Evolutionary conservation across 163 green algal species (phyloP), one percentile per base, ranked within the genome.

Genomic region (Botryococcus braunii): DNA sequence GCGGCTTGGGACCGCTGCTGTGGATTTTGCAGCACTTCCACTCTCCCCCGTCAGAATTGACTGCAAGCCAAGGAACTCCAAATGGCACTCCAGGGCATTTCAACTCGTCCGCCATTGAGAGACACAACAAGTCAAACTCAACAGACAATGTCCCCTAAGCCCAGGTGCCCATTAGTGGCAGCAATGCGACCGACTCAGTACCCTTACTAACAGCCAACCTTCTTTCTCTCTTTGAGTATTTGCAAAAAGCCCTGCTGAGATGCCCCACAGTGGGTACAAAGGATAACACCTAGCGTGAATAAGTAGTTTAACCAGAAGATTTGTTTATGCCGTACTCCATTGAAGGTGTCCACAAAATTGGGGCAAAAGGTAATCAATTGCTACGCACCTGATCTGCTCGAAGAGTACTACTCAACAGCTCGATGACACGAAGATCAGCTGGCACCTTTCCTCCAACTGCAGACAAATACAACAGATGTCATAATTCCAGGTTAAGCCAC

Each of bases 21-120:
- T 74, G 49, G 87, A 71, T 77, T 96, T 96, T 32, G 79, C 77
- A 62, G 94, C 86, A 25, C 76, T 89, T 34, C 77, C 75, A 61
- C 82, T 91, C 82, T 97, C 89, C 27, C 92, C 92, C 35, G 91
- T 96, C 71, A 96, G 71, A 37, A 85, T 82, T 6, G 74, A 84
- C 77, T 86, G 75, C 72, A 62, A 21, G 2, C n/a, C 11, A 5
- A 59, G 41, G 13, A 31, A 36, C 9, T 68, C 9, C 23, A 36
- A 29, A 31, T 62, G 13, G 21, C 25, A 63, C n/a, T 31, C n/a
- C 21, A 59, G 21, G 55, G 55, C 55, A 32, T 27, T 32, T 37
- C 21, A 62, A 21, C 13, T 64, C n/a, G n/a, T n/a, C n/a, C n/a
- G n/a, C n/a, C n/a, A n/a, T n/a, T n/a, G n/a, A n/a, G n/a, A n/a